Evolutionary conservation across 768 basidiomycete genomes (phyloP).

Genomic region (Phylloporus sp.): DNA sequence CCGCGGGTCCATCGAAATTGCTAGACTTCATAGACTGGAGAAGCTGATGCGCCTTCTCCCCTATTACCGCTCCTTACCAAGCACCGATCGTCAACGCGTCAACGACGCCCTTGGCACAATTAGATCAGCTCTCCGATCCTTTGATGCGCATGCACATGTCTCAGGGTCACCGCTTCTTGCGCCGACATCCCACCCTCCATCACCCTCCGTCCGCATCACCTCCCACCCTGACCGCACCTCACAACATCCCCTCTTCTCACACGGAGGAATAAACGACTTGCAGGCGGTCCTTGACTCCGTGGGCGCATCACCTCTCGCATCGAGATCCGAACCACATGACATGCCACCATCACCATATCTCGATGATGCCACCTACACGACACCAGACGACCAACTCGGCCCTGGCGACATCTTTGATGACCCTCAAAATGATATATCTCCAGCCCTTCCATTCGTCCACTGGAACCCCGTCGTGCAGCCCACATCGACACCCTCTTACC

Average conservation of each 20-base stretch:
- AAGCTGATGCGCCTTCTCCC: slow-evolving; percentile 38
- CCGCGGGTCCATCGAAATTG: slow-evolving; percentile 54
- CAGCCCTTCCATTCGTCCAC: slow-evolving; percentile 20
- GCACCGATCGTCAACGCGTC: slow-evolving; percentile 26
- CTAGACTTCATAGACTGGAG: slow-evolving; percentile 51
- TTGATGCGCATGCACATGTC: slow-evolving; percentile 11
- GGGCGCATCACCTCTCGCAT: neutral
- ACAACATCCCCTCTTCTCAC: slow-evolving; percentile 10
- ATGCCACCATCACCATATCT: slow-evolving; percentile 7
- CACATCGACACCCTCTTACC: neutral
- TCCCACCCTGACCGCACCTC: neutral
- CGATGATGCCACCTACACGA: slow-evolving; percentile 1
- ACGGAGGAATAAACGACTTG: slow-evolving; percentile 11
- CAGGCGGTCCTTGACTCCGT: slow-evolving; percentile 9
- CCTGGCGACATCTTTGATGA: slow-evolving; percentile 11
- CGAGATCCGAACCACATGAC: slow-evolving; percentile 17
- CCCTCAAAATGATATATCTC: slow-evolving; percentile 10
- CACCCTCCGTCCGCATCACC: slow-evolving; percentile 6
- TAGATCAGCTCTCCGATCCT: slow-evolving; percentile 5
- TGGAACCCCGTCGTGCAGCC: slow-evolving; percentile 24
- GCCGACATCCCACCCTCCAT: slow-evolving; percentile 4
- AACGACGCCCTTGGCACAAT: slow-evolving; percentile 20
- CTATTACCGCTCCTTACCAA: slow-evolving; percentile 34
- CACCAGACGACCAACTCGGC: slow-evolving; percentile 3
- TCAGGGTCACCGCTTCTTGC: slow-evolving; percentile 15